These are phyloP conservation scores for Xylariomycetidae sp. DNA, from an alignment of 2,329 filamentous ascomycete species.

Conservation along the genomic window DNA sequence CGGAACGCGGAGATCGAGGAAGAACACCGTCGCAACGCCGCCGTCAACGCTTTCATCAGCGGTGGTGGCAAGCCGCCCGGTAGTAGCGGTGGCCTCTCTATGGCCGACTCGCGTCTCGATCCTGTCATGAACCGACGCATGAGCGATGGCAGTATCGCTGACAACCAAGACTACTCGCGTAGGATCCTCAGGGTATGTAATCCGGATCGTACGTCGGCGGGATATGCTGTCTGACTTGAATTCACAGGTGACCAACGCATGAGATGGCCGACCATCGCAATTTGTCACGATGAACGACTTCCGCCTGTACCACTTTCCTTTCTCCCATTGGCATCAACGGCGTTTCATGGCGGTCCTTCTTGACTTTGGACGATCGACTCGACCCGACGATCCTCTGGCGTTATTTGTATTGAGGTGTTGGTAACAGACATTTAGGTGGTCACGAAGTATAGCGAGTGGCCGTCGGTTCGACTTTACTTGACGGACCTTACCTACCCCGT, in stretches of 20 bases:
- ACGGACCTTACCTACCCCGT: slow-evolving; percentile 18
- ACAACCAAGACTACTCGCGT: slow-evolving; percentile 95
- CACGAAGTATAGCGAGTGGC: slow-evolving; percentile 16
- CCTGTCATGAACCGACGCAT: slow-evolving; percentile 80
- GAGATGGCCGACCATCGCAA: slow-evolving; percentile 20
- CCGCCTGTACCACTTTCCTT: slow-evolving; percentile 25
- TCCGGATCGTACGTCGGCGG: neutral
- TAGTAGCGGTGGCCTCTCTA: slow-evolving; percentile 62
- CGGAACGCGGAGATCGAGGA: slow-evolving; percentile 76
- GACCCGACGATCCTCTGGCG: slow-evolving; percentile 27
- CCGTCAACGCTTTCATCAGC: slow-evolving; percentile 71
- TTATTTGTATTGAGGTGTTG: slow-evolving; percentile 27
- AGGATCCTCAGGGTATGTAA: slow-evolving; percentile 83
- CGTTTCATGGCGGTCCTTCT: slow-evolving; percentile 28
- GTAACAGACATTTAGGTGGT: slow-evolving; percentile 18
- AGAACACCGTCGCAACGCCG: slow-evolving; percentile 76
- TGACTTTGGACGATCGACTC: slow-evolving; percentile 27
- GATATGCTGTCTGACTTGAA: slow-evolving; percentile 5
- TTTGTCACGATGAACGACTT: slow-evolving; percentile 29
- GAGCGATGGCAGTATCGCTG: slow-evolving; percentile 93
- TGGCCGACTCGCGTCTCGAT: slow-evolving; percentile 80
- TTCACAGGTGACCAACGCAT: slow-evolving; percentile 29
- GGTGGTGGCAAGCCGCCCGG: slow-evolving; percentile 57
- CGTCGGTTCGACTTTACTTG: slow-evolving; percentile 15
- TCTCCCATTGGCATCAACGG: slow-evolving; percentile 29